A percentile compares a stretch with the other conserved stretches of the same genome.
Evolutionary conservation across 768 basidiomycete genomes (phyloP).

Genomic region (Naematelia encephala): DNA sequence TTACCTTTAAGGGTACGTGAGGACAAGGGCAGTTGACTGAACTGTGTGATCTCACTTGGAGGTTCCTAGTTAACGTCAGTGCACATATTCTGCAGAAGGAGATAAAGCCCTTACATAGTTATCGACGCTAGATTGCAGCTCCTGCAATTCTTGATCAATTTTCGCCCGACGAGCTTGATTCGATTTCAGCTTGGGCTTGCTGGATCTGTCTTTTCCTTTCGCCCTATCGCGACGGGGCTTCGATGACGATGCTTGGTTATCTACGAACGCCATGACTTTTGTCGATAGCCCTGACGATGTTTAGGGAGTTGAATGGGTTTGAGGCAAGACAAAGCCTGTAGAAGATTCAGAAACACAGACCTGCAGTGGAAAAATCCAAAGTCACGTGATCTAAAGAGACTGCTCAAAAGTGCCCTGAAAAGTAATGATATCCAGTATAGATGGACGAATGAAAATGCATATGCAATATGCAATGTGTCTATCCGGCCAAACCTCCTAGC

Average conservation of each 20-base stretch:
- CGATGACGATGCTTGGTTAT: constrained; percentile 9
- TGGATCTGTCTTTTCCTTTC: not conserved
- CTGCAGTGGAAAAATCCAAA: not conserved
- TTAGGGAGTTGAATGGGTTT: too few species aligned
- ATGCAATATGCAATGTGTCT: too few species aligned
- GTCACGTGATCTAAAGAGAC: not conserved
- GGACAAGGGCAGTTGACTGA: constrained; percentile 75
- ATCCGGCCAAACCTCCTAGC: not conserved
- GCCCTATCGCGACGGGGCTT: not conserved
- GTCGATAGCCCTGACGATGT: too few species aligned
- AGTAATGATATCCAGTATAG: not conserved
- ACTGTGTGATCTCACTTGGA: constrained; percentile 58
- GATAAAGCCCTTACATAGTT: constrained; percentile 46
- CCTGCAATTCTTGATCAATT: constrained; percentile 46
- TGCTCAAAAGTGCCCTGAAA: too few species aligned
- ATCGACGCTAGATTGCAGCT: constrained; percentile 46
- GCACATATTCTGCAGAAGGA: not conserved
- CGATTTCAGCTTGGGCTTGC: constrained; percentile 27
- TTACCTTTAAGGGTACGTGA: constrained; percentile 69
- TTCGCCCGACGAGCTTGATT: constrained; percentile 39
- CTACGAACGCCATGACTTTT: constrained; percentile 15
- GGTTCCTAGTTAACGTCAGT: constrained; percentile 54
- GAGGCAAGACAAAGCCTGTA: too few species aligned
- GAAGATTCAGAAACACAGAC: too few species aligned
- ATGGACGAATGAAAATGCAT: not conserved